A percentile compares a stretch with the other conserved stretches of the same genome.
Conservation (phyloP, 2,329 filamentous ascomycete species). For the Mariannaea sp. region DNA sequence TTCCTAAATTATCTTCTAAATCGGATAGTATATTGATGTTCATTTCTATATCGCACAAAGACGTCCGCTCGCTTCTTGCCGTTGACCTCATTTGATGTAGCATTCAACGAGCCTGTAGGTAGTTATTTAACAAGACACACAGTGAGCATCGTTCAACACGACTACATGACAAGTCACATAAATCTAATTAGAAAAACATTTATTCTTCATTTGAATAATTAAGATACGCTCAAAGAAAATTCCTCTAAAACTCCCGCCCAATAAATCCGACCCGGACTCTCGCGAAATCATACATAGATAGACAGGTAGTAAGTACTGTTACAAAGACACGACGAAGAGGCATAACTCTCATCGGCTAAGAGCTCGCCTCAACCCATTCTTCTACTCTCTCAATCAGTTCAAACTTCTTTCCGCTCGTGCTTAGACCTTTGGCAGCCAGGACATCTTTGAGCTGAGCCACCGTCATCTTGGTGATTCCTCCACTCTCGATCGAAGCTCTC, state of each 20-base stretch:
- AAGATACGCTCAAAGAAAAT: background rate
- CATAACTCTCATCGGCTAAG: constrained; percentile 4
- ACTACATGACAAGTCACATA: background rate
- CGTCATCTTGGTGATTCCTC: constrained; percentile 57
- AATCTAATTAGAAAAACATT: background rate
- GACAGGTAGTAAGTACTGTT: no score
- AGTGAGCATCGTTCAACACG: no score
- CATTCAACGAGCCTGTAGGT: no score
- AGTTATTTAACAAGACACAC: no score
- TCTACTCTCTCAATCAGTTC: constrained; percentile 61
- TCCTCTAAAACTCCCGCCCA: constrained; percentile 7
- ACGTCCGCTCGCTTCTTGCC: no score
- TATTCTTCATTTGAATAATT: background rate
- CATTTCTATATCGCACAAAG: no score
- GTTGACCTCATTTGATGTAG: no score
- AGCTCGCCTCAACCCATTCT: constrained; percentile 59
- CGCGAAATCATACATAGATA: no score
- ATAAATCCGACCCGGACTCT: background rate
- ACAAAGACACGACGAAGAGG: no score
- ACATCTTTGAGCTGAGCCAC: constrained; percentile 58
- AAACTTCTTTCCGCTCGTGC: constrained; percentile 56
- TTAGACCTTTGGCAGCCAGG: constrained; percentile 53
- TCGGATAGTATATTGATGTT: no score
- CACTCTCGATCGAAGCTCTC: constrained; percentile 50
- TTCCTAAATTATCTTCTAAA: no score